Evolutionary conservation across 306 rosid species (phyloP).

Genomic region (Quercus bicolor): DNA sequence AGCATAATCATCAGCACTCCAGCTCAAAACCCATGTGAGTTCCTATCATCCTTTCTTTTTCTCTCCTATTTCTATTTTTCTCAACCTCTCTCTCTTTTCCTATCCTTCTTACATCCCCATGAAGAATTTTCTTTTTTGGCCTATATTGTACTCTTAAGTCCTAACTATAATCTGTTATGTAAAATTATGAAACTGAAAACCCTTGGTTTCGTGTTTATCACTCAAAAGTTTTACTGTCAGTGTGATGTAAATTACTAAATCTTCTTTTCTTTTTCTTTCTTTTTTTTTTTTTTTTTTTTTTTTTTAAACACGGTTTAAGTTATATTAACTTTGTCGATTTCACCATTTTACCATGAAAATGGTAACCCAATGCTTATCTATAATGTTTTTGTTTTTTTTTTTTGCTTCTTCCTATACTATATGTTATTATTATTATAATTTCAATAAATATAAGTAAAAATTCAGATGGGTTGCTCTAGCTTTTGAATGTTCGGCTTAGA

Average conservation of each 20-base stretch:
- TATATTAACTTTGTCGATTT: not conserved
- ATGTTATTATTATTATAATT: not conserved
- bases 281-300: not conserved
- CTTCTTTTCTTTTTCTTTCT: not conserved
- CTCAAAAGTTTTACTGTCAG: slow-evolving; percentile 35
- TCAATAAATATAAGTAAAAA: not conserved
- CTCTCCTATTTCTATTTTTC: slow-evolving; percentile 26
- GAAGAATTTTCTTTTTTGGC: not conserved
- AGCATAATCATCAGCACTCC: slow-evolving; percentile 84
- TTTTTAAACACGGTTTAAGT: not conserved
- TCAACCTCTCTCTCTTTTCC: slow-evolving; percentile 16
- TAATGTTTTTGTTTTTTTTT: not conserved
- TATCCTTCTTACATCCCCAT: not conserved
- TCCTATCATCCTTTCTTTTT: slow-evolving; percentile 51
- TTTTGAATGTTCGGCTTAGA: slow-evolving; percentile 39
- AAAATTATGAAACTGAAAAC: slow-evolving; percentile 22
- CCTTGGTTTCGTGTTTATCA: slow-evolving; percentile 34
- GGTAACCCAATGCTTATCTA: not conserved
- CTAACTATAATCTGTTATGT: slow-evolving; percentile 22
- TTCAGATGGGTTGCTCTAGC: slow-evolving; percentile 26
- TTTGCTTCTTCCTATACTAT: not conserved
- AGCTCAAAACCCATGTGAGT: slow-evolving; percentile 77
- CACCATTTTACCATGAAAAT: not conserved
- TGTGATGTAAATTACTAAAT: not conserved
- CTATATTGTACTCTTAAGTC: not conserved